A percentile compares a stretch with the other conserved stretches of the same genome.
phyloP scores from a whole-genome alignment of 768 basidiomycete species.

The Suillus plorans region DNA sequence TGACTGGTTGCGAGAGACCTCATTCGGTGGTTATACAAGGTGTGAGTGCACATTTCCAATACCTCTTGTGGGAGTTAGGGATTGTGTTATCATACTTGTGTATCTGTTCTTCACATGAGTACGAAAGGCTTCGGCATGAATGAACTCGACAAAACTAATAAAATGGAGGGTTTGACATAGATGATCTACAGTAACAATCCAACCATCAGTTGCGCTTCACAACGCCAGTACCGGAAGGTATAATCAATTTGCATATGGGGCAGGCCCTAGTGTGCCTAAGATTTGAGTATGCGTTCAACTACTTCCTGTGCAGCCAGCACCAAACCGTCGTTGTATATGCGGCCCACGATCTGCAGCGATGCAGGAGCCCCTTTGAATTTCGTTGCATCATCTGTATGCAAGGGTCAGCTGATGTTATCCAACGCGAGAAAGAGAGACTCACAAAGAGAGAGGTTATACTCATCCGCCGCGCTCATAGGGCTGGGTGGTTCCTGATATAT shows the following conservation, averaged over 20 bases:
- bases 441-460: conserved; percentile 21
- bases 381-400: conserved; percentile 20
- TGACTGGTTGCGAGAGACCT: no score
- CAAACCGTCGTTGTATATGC: conserved; percentile 27
- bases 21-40: no score
- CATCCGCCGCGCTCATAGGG: conserved; percentile 21
- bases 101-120: neutral
- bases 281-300: conserved; percentile 25
- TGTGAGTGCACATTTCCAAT: no score
- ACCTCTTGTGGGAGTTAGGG: no score
- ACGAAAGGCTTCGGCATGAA: neutral
- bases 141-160: neutral
- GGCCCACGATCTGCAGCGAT: conserved; percentile 22
- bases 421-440: neutral
- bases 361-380: conserved; percentile 19
- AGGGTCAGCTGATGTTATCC: conserved; percentile 7
- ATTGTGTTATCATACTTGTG: no score
- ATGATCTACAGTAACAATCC: neutral
- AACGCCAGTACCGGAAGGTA: no score
- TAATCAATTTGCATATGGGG: neutral
- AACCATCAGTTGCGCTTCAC: neutral
- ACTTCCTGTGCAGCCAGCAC: conserved; percentile 25
- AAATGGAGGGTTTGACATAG: neutral
- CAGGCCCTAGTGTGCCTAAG: conserved; percentile 2
- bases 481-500: conserved; percentile 9